Evolutionary conservation across 2,329 filamentous ascomycete species (phyloP).

Genomic region (Aspergillus carbonarius): DNA sequence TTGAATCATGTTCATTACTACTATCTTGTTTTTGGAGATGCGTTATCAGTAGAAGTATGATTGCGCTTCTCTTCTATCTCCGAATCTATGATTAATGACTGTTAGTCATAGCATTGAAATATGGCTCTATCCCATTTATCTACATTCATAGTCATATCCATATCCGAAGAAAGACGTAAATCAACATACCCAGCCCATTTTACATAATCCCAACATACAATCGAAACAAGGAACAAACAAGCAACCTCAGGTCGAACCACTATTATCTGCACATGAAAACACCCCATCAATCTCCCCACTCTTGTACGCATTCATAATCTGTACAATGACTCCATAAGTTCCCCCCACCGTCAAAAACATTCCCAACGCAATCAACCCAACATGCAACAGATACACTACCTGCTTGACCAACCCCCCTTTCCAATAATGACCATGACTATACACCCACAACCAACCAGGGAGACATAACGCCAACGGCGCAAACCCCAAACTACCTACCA

Average conservation of each 20-base stretch:
- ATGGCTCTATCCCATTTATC: too few species aligned
- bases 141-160: too few species aligned
- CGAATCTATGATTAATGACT: too few species aligned
- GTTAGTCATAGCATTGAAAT: too few species aligned
- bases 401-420: constrained; percentile 38
- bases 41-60: background rate
- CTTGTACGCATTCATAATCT: constrained; percentile 18
- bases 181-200: background rate
- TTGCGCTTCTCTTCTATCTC: too few species aligned
- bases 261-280: constrained; percentile 20
- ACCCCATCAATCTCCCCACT: constrained; percentile 14
- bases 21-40: background rate
- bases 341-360: constrained; percentile 51
- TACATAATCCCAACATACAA: background rate
- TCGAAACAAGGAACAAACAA: background rate
- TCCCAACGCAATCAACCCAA: constrained; percentile 45
- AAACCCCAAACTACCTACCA: constrained; percentile 53
- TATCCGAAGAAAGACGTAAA: too few species aligned
- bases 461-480: constrained; percentile 52
- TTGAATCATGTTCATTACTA: background rate
- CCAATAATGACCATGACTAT: constrained; percentile 47
- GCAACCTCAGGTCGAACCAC: constrained; percentile 1
- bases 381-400: constrained; percentile 42
- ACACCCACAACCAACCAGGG: constrained; percentile 53
- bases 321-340: constrained; percentile 30